Conservation (phyloP, 768 basidiomycete genomes). For the Tricholoma hemisulphureum region DNA sequence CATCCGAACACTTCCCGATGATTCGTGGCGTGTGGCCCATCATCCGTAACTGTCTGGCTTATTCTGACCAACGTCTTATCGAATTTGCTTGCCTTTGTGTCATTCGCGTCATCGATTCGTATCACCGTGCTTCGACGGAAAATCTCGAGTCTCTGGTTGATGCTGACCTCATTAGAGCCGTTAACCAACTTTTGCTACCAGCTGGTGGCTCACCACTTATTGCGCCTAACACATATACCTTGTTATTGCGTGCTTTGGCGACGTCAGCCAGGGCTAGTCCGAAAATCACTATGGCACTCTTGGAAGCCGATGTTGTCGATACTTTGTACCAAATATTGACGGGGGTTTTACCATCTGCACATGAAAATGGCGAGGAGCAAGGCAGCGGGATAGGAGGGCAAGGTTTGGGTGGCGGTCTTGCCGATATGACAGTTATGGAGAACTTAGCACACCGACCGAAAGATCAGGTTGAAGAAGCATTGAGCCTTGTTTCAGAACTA, state of each 20-base stretch:
- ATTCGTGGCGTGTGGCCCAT: slow-evolving; percentile 89
- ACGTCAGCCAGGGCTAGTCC: slow-evolving; percentile 87
- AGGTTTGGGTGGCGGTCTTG: slow-evolving; percentile 82
- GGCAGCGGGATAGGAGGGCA: slow-evolving; percentile 63
- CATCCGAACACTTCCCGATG: slow-evolving; percentile 85
- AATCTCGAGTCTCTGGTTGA: slow-evolving; percentile 87
- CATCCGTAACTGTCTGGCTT: slow-evolving; percentile 86
- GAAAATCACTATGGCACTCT: slow-evolving; percentile 78
- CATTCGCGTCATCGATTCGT: slow-evolving; percentile 91
- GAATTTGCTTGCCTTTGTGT: slow-evolving; percentile 95
- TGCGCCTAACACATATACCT: slow-evolving; percentile 83
- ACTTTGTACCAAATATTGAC: slow-evolving; percentile 95
- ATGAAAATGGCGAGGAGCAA: slow-evolving; percentile 54
- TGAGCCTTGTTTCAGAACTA: slow-evolving; percentile 86
- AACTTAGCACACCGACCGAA: slow-evolving; percentile 95
- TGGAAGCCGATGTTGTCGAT: slow-evolving; percentile 91
- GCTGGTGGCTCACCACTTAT: slow-evolving; percentile 85
- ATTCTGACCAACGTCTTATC: slow-evolving; percentile 95
- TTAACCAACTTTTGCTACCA: slow-evolving; percentile 83
- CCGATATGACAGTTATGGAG: slow-evolving; percentile 98
- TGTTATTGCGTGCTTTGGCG: slow-evolving; percentile 81
- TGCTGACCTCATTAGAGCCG: slow-evolving; percentile 70
- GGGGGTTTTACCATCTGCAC: slow-evolving; percentile 79
- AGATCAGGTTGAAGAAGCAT: slow-evolving; percentile 93
- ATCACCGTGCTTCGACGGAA: slow-evolving; percentile 79